Evolutionary conservation across 257 asterid species (phyloP), one percentile per base, ranked within the genome.

Genomic region (Sherardia arvensis): DNA sequence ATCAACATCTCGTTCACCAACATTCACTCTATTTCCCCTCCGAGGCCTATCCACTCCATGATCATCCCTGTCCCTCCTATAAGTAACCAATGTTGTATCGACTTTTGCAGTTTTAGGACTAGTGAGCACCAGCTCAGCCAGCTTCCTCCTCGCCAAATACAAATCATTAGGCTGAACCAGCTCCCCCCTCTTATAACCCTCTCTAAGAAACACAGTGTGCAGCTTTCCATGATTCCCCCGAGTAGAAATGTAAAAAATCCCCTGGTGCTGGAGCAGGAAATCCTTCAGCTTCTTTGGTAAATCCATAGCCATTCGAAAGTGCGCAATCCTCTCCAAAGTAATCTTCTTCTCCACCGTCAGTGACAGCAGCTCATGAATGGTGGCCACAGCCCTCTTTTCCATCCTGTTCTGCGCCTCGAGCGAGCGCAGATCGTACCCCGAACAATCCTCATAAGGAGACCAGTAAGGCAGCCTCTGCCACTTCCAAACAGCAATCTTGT

Each of bases 381-480:
- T 81, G 0, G 97, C 97, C 59, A 90, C 86, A 0, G 86, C 96
- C 71, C 95, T 78, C 77, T 90, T 90, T 84, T 90, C 97, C 97
- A 87, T 84, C 73, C 96, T 78, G 79, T 77, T 87, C 40, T 87
- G 95, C 4, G 97, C 96, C 77, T 90, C 97, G 27, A 90, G 69
- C 3, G 97, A 87, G 73, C 96, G 80, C 76, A 87, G 69, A 69
- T 90, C 97, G 43, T 85, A 87, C 54, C 90, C 92, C 0, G 89
- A 85, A 15, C 85, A 71, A 59, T 90, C 84, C 74, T 87, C 97
- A 51, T 87, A 87, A 0, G 97, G 97, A 4, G 95, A 90, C 96
- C 97, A 90, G 66, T 90, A 90, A 4, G 97, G 97, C 72, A 87
- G 64, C 81, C 96, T 84, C 82, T 90, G 96, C 97, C 97, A 87